Conservation (phyloP, 768 basidiomycete genomes). For the Tubosaeta brunneosetosa region DNA sequence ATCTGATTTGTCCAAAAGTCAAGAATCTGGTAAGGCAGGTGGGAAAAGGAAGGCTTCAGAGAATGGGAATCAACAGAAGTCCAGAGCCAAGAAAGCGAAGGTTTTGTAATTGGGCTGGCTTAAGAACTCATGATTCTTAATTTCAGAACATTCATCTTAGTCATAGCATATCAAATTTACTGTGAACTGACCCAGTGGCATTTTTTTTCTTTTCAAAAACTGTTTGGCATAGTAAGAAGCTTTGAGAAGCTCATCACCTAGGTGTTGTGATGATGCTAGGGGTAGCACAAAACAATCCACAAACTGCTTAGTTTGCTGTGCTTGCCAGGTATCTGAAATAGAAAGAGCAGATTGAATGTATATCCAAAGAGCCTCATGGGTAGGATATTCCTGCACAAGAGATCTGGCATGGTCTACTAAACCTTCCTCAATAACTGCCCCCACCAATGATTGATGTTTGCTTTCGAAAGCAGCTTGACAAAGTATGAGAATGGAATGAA, state of each 20-base stretch:
- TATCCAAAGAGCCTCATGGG: conserved; percentile 62
- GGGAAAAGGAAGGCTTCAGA: conserved; percentile 16
- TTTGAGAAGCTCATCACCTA: background rate
- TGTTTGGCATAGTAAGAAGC: conserved; percentile 5
- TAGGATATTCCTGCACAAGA: conserved; percentile 48
- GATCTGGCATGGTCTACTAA: conserved; percentile 40
- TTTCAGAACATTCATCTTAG: background rate
- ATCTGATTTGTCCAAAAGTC: conserved; percentile 11
- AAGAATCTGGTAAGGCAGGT: conserved; percentile 6
- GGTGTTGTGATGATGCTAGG: conserved; percentile 2
- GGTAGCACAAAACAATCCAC: conserved; percentile 15
- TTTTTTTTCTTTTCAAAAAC: conserved; percentile 8
- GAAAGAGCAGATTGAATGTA: conserved; percentile 29
- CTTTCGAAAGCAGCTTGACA: conserved; percentile 15
- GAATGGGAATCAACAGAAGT: conserved; percentile 24
- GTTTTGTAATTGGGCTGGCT: conserved; percentile 17
- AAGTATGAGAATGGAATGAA: conserved; percentile 49
- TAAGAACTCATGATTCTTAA: too few species aligned
- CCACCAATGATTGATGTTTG: conserved; percentile 1
- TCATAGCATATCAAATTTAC: background rate
- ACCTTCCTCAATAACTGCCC: conserved; percentile 2
- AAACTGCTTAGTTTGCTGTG: conserved; percentile 7
- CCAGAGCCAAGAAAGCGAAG: conserved; percentile 34
- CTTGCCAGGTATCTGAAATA: background rate
- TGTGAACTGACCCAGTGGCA: background rate